phyloP scores from a whole-genome alignment of 805 yeast species.

The Metschnikowia rubicola region DNA sequence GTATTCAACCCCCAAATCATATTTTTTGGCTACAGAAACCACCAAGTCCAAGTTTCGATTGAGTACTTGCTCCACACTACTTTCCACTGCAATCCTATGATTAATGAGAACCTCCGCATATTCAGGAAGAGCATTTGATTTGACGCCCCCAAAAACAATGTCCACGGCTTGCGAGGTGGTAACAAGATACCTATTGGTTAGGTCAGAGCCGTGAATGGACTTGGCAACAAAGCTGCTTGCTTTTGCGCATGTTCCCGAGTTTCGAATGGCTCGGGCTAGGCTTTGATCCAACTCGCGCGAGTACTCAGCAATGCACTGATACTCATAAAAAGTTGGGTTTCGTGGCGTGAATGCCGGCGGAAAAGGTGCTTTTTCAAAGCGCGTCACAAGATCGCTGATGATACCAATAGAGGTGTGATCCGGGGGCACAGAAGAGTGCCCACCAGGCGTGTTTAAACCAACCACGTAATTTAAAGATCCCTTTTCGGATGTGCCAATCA shows the following conservation, averaged over 20 bases:
- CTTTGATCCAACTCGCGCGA: slow-evolving; percentile 21
- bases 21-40: slow-evolving; percentile 10
- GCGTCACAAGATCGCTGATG: slow-evolving; percentile 51
- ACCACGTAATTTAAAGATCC: slow-evolving; percentile 12
- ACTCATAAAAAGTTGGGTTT: slow-evolving; percentile 58
- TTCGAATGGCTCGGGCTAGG: slow-evolving; percentile 27
- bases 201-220: slow-evolving; percentile 14
- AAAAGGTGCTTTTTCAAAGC: slow-evolving; percentile 56
- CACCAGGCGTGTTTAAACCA: slow-evolving; percentile 61
- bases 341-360: slow-evolving; percentile 41
- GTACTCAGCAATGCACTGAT: slow-evolving; percentile 58
- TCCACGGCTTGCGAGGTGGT: slow-evolving; percentile 36
- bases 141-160: slow-evolving; percentile 34
- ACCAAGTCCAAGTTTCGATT: slow-evolving; percentile 29
- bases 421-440: slow-evolving; percentile 77
- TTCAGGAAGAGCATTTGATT: slow-evolving; percentile 40
- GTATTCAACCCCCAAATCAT: slow-evolving; percentile 7
- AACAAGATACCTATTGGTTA: slow-evolving; percentile 25
- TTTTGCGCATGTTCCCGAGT: slow-evolving; percentile 30
- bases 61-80: slow-evolving; percentile 22
- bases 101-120: slow-evolving; percentile 26
- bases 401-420: slow-evolving; percentile 79
- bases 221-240: slow-evolving; percentile 27
- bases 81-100: slow-evolving; percentile 34
- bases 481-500: slow-evolving; percentile 16